These are phyloP conservation scores for Amanita pseudoporphyria DNA, from an alignment of 768 basidiomycete species.

Conservation along the genomic window DNA sequence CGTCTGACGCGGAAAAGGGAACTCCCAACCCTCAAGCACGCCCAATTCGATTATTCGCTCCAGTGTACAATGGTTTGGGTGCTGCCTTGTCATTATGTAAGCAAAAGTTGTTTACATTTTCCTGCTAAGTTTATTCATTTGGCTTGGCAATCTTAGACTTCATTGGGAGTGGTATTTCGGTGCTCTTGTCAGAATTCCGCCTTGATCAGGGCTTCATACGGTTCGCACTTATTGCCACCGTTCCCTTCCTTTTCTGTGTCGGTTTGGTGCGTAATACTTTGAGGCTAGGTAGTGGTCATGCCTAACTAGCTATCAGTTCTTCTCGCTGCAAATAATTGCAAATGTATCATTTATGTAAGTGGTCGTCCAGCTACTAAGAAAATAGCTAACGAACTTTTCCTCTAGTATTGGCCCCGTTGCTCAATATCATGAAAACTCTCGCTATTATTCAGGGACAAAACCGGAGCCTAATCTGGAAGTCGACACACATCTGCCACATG, in stretches of 20 bases:
- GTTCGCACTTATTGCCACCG: constrained; percentile 55
- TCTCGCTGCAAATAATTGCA: constrained; percentile 58
- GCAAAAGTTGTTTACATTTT: constrained; percentile 12
- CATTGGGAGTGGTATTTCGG: constrained; percentile 47
- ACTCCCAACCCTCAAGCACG: constrained; percentile 26
- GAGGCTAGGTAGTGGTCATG: not conserved
- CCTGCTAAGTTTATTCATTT: constrained; percentile 2
- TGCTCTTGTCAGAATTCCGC: constrained; percentile 55
- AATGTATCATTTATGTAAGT: constrained; percentile 58
- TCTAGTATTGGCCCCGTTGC: constrained; percentile 71
- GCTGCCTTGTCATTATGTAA: constrained; percentile 57
- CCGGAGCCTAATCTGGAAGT: constrained; percentile 55
- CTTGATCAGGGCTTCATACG: constrained; percentile 55
- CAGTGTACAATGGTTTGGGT: constrained; percentile 64
- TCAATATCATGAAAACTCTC: constrained; percentile 78
- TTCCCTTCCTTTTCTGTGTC: constrained; percentile 69
- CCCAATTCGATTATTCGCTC: constrained; percentile 56
- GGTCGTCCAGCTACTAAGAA: constrained; percentile 25
- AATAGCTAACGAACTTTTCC: constrained; percentile 44
- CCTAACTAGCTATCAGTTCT: constrained; percentile 43
- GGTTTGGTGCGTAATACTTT: constrained; percentile 47
- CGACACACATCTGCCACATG: constrained; percentile 58
- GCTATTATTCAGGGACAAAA: constrained; percentile 66
- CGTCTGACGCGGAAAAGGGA: constrained; percentile 44
- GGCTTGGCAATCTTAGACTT: constrained; percentile 42